These are phyloP conservation scores for Exsudoporus frostii DNA, from an alignment of 768 basidiomycete genomes.

Conservation along the genomic window DNA sequence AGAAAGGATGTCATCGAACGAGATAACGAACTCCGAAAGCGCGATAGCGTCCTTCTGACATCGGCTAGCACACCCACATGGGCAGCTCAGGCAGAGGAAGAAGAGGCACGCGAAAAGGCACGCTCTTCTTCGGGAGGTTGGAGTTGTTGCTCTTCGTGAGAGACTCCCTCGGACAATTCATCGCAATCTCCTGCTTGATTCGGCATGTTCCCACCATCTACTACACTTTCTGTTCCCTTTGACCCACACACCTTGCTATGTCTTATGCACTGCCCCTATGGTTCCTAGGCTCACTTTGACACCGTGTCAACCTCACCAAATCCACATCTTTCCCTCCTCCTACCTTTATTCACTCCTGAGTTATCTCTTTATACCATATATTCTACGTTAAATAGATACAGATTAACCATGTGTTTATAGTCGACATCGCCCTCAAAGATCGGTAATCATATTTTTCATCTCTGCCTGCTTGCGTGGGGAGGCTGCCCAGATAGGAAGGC, in stretches of 20 bases:
- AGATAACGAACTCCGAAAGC: slow-evolving; percentile 77
- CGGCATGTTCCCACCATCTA: slow-evolving; percentile 22
- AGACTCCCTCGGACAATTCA: slow-evolving; percentile 7
- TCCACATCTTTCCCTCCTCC: slow-evolving; percentile 11
- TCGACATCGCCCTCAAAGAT: slow-evolving; percentile 13
- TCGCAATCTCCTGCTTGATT: slow-evolving; percentile 11
- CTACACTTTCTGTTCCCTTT: slow-evolving; percentile 10
- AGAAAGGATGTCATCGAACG: slow-evolving; percentile 76
- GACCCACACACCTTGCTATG: slow-evolving; percentile 25
- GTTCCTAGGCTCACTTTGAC: slow-evolving; percentile 25
- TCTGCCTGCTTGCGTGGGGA: not conserved
- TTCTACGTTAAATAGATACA: slow-evolving; percentile 37
- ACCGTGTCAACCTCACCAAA: slow-evolving; percentile 14
- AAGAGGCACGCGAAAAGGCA: slow-evolving; percentile 62
- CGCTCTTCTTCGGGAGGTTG: slow-evolving; percentile 48
- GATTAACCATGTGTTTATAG: slow-evolving; percentile 37
- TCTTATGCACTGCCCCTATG: slow-evolving; percentile 26
- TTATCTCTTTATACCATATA: slow-evolving; percentile 43
- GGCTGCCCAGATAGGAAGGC: slow-evolving; percentile 29
- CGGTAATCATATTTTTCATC: slow-evolving; percentile 6
- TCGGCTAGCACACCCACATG: slow-evolving; percentile 63
- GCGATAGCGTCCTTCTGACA: slow-evolving; percentile 80
- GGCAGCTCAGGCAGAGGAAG: slow-evolving; percentile 78
- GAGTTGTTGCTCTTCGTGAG: slow-evolving; percentile 64
- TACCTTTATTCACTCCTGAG: slow-evolving; percentile 33